Evolutionary conservation across 2,329 filamentous ascomycete genomes (phyloP), one percentile per base, ranked within the genome.

Genomic region (Pseudogymnoascus sp.): DNA sequence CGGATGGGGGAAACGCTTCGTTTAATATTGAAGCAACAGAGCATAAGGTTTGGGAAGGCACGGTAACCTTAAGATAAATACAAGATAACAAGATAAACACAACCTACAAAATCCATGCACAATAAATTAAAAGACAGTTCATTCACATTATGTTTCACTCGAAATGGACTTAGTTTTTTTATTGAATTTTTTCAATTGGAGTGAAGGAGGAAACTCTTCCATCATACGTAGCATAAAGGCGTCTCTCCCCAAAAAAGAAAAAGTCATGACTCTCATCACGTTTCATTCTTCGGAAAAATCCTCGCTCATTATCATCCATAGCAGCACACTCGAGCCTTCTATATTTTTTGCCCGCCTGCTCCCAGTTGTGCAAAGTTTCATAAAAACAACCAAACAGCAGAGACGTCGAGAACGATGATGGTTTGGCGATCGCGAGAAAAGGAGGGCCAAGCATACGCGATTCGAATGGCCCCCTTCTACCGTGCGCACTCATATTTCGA

Each of bases 331-430:
- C 43, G 43, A 50, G 43, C 43, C 43, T 50, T 50, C 43, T 50
- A 50, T 50, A 50, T 50, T 50, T 50, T 50, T 50, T 50, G 43
- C 43, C 43, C 25, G 43, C 8, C 43, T 50, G 43, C 43, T 50
- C 43, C 41, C 43, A 50, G 43, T 50, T 50, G 43, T 50, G 43
- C 43, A 50, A 50, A 50, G 43, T 50, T 50, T 50, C 43, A 50
- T 50, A 50, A 50, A 50, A 50, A 50, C 43, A 50, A 50, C 43
- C 43, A 50, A 50, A 50, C 43, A 50, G 43, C 43, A 50, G 43
- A 50, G 43, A 50, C 43, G 43, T 50, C 43, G 43, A 50, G 43
- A 50, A 50, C 43, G 43, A 50, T 50, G 43, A 50, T 50, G 43
- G 14, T 50, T 50, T 50, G 43, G 43, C 43, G 25, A 50, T 50